Evolutionary conservation across 345 rosid genomes (phyloP).

Genomic region (Euphorbia pulcherrima): DNA sequence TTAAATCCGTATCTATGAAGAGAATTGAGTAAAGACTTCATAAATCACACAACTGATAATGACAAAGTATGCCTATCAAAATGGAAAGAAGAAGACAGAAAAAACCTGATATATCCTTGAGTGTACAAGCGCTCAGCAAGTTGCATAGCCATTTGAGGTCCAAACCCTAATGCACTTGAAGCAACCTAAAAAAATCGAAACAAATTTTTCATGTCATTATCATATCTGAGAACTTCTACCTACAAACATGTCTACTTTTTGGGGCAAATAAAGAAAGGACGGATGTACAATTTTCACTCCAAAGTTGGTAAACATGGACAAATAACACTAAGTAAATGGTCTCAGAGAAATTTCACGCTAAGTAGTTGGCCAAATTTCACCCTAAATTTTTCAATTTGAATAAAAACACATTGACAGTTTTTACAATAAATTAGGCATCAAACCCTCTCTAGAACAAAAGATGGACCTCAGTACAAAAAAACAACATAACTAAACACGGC

Average conservation of each 20-base stretch:
- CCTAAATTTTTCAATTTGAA: neutral
- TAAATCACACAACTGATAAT: neutral
- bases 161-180: slow-evolving; percentile 88
- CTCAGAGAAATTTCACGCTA: neutral
- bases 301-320: neutral
- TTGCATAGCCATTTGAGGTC: slow-evolving; percentile 95
- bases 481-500: neutral
- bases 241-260: neutral
- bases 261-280: neutral
- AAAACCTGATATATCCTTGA: slow-evolving; percentile 92
- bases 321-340: neutral
- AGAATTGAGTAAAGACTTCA: neutral
- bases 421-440: neutral
- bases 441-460: too few species aligned
- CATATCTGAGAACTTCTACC: neutral
- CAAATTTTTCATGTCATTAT: neutral
- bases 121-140: slow-evolving; percentile 85
- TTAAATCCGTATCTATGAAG: neutral
- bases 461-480: neutral
- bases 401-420: too few species aligned
- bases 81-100: slow-evolving; percentile 10
- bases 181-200: slow-evolving; percentile 58
- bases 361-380: neutral
- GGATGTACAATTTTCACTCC: neutral
- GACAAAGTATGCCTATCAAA: neutral